Base-by-base conservation (phyloP, 176 grass and related monocot species). In the Rhynchospora tenuis region DNA sequence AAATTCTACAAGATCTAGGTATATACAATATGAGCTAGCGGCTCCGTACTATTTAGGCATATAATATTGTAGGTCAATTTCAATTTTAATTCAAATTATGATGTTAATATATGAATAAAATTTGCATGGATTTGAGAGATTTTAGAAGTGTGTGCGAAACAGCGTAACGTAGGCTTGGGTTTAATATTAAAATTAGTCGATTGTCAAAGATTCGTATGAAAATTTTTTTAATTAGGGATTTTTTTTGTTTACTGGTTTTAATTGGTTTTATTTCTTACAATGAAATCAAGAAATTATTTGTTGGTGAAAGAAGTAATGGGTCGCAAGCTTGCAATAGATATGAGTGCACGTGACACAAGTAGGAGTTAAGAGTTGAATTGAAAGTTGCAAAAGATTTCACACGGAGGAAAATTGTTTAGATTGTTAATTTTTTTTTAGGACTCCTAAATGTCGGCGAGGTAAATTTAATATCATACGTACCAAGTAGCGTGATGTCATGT, bases 151-250 rank as follows among this genome's bases (percentile, higher is more conserved):
- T 71, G 86, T 85, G 74, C 23, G 60, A 88, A 59, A 73, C 64
- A 88, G 64, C 87, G 47, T 81, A 85, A 85, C 81, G 63, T 64
- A 88, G 59, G 73, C 67, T 54, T 61, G 64, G 76, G 42, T 88
- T 88, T 71, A 52, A 84, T 45, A 81, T 62, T 62, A 64, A n/a
- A 9, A 81, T 42, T 63, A 48, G 33, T 38, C 33, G 11, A 47
- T 62, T 65, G 79, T 81, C 79, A 81, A 81, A 81, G 83, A 84
- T 84, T 73, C 65, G 54, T 74, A 16, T 74, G 9, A 27, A 22
- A 15, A 44, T 73, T 73, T 73, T 73, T 24, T 73, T 73, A 15
- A 73, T 48, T 73, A 48, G 44, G 44, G 33, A 70, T 71, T 68
- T 43, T 47, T 48, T 62, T 20, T 46, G 28, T 17, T 71, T 4